A percentile compares a stretch with the other conserved stretches of the same genome.
phyloP scores from a whole-genome alignment of 129 eudicot genomes.

The Cynara cardunculus region DNA sequence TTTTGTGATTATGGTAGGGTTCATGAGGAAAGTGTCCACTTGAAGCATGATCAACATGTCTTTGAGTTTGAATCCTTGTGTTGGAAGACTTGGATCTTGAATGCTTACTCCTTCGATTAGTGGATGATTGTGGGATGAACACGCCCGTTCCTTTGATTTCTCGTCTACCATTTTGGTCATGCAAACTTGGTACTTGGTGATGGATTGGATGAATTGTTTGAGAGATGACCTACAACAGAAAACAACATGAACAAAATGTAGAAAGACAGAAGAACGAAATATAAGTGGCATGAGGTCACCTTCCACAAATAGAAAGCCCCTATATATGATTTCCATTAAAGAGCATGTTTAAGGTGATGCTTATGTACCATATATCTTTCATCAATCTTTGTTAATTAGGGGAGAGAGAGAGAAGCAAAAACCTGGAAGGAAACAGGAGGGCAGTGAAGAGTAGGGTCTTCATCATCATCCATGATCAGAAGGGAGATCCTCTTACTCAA shows the following conservation, averaged over 20 bases:
- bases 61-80: slow-evolving; percentile 39
- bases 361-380: background rate
- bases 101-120: slow-evolving; percentile 57
- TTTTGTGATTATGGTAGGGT: slow-evolving; percentile 17
- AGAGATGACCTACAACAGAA: slow-evolving; percentile 42
- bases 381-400: background rate
- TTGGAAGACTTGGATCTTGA: slow-evolving; percentile 44
- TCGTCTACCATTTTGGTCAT: slow-evolving; percentile 50
- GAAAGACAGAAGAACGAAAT: background rate
- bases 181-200: slow-evolving; percentile 28
- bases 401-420: slow-evolving; percentile 1
- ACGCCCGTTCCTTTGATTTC: slow-evolving; percentile 96
- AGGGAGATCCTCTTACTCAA: slow-evolving; percentile 82
- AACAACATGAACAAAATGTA: background rate
- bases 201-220: slow-evolving; percentile 44
- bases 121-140: slow-evolving; percentile 68
- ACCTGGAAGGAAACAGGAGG: slow-evolving; percentile 74
- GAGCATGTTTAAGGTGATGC: background rate
- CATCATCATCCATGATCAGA: slow-evolving; percentile 87
- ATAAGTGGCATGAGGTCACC: background rate
- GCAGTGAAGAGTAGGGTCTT: slow-evolving; percentile 41
- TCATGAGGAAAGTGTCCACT: slow-evolving; percentile 38
- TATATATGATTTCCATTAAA: background rate
- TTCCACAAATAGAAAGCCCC: slow-evolving; percentile 12
- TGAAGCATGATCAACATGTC: slow-evolving; percentile 38